Percentiles rank a stretch among this genome's conserved stretches.
phyloP scores from a whole-genome alignment of 2,329 filamentous ascomycete genomes.

The Fonsecaea erecta region DNA sequence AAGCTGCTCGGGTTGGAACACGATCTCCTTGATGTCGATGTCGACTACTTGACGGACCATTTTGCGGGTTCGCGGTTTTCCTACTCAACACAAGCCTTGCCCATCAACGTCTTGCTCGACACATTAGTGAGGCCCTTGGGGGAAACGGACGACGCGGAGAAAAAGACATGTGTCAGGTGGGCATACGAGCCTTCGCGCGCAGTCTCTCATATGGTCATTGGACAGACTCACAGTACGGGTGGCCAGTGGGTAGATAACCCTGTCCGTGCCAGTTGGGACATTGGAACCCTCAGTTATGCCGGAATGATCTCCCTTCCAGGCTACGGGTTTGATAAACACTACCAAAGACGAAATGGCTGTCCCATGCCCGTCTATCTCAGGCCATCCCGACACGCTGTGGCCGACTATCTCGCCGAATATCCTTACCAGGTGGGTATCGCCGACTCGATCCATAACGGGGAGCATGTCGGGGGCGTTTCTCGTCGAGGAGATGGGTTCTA shows the following conservation, averaged over 20 bases:
- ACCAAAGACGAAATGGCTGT: conserved; percentile 48
- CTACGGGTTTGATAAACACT: conserved; percentile 62
- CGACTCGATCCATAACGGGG: conserved; percentile 51
- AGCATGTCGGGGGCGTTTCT: conserved; percentile 51
- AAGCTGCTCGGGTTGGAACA: conserved; percentile 54
- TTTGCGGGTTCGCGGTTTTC: conserved; percentile 62
- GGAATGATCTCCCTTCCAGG: conserved; percentile 65
- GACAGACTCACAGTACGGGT: conserved; percentile 56
- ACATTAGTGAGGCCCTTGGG: conserved; percentile 63
- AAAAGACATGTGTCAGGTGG: conserved; percentile 60
- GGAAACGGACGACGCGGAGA: conserved; percentile 59
- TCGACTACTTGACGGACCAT: conserved; percentile 59
- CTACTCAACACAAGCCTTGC: conserved; percentile 65
- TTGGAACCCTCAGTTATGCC: conserved; percentile 65
- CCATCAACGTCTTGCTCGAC: conserved; percentile 64
- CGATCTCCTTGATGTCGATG: conserved; percentile 55
- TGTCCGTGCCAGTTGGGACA: conserved; percentile 58
- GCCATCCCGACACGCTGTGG: conserved; percentile 60
- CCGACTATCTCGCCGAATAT: conserved; percentile 61
- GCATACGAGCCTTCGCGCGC: conserved; percentile 55
- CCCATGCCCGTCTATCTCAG: conserved; percentile 58
- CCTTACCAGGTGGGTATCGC: conserved; percentile 58
- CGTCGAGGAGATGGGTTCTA: conserved; percentile 55
- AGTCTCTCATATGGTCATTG: conserved; percentile 60
- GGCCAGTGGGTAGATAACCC: conserved; percentile 65